Conservation (phyloP, 1,284 basidiomycete genomes). For the Ustilago sp. region DNA sequence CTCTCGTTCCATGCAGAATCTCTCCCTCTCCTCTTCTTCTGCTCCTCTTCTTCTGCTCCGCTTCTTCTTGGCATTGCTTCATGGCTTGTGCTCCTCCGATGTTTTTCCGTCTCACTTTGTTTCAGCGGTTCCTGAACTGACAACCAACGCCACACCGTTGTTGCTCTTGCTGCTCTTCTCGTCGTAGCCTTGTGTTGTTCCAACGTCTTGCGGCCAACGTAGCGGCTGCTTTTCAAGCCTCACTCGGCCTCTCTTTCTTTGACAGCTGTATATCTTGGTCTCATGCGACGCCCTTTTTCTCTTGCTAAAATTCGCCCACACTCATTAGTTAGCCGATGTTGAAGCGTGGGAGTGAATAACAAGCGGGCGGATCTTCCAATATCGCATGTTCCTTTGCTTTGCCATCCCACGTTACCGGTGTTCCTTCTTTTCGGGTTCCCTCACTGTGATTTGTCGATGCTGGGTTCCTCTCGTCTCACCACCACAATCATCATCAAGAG, state of each 20-base stretch:
- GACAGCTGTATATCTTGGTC: not conserved
- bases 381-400: conserved; percentile 1
- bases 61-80: not conserved
- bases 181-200: not conserved
- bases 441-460: not conserved
- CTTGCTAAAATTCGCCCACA: not conserved
- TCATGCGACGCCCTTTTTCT: not conserved
- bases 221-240: not conserved
- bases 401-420: not conserved
- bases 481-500: not conserved
- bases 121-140: conserved; percentile 16
- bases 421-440: not conserved
- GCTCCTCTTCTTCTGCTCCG: not conserved
- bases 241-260: not conserved
- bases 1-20: not conserved
- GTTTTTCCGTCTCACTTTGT: conserved; percentile 5
- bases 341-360: conserved; percentile 3
- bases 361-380: conserved; percentile 4
- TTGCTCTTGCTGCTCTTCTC: not conserved
- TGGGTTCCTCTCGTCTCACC: not conserved
- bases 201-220: not conserved
- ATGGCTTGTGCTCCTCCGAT: conserved; percentile 1
- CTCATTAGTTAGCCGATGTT: conserved; percentile 2
- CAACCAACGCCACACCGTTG: conserved; percentile 6
- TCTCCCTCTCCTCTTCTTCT: not conserved